These are phyloP conservation scores for Lactarius hatsudake DNA, from an alignment of 768 basidiomycete genomes.

Conservation along the genomic window DNA sequence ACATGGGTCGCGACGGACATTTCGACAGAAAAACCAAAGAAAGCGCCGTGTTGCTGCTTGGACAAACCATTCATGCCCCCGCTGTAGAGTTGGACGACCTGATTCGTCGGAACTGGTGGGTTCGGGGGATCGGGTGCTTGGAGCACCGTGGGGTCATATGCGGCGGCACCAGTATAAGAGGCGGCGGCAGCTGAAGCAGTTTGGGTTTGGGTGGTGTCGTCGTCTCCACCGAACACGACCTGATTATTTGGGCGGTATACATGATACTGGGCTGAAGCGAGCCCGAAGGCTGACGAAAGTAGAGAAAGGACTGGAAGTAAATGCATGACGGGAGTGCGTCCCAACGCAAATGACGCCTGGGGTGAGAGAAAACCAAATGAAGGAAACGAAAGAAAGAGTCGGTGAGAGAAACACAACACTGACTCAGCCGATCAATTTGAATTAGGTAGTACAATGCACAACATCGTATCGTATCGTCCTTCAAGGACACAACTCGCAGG, in stretches of 20 bases:
- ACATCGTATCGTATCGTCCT: not conserved
- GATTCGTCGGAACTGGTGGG: conserved; percentile 43
- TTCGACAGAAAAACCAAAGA: conserved; percentile 75
- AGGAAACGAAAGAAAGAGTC: not conserved
- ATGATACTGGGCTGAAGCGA: conserved; percentile 21
- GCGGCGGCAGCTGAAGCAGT: conserved; percentile 39
- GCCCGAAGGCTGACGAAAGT: conserved; percentile 4
- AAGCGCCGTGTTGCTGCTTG: conserved; percentile 50
- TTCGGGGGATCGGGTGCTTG: conserved; percentile 49
- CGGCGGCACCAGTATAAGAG: conserved; percentile 46
- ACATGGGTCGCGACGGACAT: conserved; percentile 68
- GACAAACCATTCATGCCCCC: conserved; percentile 37
- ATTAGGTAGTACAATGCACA: not conserved
- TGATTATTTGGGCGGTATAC: conserved; percentile 25
- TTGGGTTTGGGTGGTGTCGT: not conserved
- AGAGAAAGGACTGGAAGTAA: conserved; percentile 14
- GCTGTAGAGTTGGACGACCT: conserved; percentile 42
- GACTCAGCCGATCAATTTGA: not conserved
- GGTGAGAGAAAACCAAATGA: not conserved
- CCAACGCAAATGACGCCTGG: not conserved
- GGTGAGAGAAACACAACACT: too few species aligned
- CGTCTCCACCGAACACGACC: conserved; percentile 25
- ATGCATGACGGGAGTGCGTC: conserved; percentile 4
- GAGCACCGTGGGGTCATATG: conserved; percentile 52
- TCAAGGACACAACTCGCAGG: not conserved